phyloP scores from a whole-genome alignment of 441 rosid genomes.

The Hura crepitans region DNA sequence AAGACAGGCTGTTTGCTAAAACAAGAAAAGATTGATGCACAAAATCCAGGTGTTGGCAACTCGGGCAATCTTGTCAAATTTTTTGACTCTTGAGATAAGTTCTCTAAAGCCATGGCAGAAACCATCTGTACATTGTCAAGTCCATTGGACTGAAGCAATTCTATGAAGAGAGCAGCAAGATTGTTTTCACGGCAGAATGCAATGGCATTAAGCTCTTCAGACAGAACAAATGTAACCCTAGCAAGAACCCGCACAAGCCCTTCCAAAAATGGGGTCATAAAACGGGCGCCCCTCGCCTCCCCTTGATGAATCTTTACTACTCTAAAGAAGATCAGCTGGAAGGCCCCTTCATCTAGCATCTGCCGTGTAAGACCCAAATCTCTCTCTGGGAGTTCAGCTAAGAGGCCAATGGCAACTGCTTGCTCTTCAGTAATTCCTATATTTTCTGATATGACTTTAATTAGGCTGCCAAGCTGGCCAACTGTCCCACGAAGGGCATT shows the following conservation, averaged over 20 bases:
- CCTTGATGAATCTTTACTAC: constrained; percentile 69
- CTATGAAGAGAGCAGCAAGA: constrained; percentile 60
- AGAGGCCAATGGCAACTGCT: constrained; percentile 80
- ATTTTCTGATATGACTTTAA: constrained; percentile 67
- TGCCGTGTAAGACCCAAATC: constrained; percentile 82
- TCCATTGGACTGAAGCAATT: constrained; percentile 73
- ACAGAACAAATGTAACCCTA: constrained; percentile 71
- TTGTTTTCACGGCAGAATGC: constrained; percentile 61
- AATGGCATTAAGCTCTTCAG: constrained; percentile 57
- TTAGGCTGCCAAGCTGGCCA: constrained; percentile 79
- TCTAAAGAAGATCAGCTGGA: constrained; percentile 48
- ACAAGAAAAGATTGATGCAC: constrained; percentile 67
- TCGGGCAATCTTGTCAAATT: constrained; percentile 65
- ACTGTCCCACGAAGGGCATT: constrained; percentile 66
- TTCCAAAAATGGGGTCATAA: constrained; percentile 67
- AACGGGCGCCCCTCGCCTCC: constrained; percentile 67
- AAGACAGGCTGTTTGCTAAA: constrained; percentile 58
- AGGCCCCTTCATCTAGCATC: constrained; percentile 70
- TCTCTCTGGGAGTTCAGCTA: constrained; percentile 88
- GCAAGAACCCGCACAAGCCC: constrained; percentile 84
- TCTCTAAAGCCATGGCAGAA: constrained; percentile 90
- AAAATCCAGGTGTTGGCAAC: constrained; percentile 52
- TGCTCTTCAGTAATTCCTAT: constrained; percentile 79
- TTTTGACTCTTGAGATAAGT: constrained; percentile 68
- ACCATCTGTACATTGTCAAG: constrained; percentile 77